Evolutionary conservation across 176 grass and related monocot genomes (phyloP).

Genomic region (Cenchrus fungigraminus): DNA sequence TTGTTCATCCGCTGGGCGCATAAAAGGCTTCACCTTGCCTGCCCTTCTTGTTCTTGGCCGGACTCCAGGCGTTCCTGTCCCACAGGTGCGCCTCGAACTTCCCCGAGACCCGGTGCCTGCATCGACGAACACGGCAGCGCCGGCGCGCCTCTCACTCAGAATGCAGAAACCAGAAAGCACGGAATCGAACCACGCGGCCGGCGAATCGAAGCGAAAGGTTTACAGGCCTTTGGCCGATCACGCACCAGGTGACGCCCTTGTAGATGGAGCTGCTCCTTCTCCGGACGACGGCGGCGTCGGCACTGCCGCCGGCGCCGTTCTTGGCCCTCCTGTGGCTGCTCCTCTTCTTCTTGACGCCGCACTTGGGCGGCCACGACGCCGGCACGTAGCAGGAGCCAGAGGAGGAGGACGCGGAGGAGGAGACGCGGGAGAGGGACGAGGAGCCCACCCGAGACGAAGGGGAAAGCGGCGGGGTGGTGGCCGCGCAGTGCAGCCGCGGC

Average conservation of each 20-base stretch:
- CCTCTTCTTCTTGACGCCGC: constrained; percentile 34
- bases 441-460: constrained; percentile 16
- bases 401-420: constrained; percentile 35
- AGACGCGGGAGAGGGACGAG: constrained; percentile 1
- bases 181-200: background rate
- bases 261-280: constrained; percentile 65
- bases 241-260: constrained; percentile 74
- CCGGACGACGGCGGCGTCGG: background rate
- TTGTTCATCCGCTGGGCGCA: background rate
- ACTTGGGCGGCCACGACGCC: background rate
- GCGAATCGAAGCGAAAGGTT: background rate
- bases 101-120: constrained; percentile 67
- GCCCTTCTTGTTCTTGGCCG: constrained; percentile 65
- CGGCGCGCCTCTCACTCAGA: background rate
- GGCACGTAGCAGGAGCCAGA: constrained; percentile 39
- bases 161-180: background rate
- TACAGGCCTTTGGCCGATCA: background rate
- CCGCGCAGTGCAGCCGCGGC: background rate
- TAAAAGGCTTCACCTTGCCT: constrained; percentile 61
- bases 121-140: background rate
- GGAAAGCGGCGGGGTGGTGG: constrained; percentile 26
- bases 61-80: constrained; percentile 57
- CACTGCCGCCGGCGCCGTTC: constrained; percentile 15
- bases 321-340: constrained; percentile 14
- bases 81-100: constrained; percentile 84